phyloP scores from a whole-genome alignment of 2,329 filamentous ascomycete species.

The Annulohypoxylon truncatum region DNA sequence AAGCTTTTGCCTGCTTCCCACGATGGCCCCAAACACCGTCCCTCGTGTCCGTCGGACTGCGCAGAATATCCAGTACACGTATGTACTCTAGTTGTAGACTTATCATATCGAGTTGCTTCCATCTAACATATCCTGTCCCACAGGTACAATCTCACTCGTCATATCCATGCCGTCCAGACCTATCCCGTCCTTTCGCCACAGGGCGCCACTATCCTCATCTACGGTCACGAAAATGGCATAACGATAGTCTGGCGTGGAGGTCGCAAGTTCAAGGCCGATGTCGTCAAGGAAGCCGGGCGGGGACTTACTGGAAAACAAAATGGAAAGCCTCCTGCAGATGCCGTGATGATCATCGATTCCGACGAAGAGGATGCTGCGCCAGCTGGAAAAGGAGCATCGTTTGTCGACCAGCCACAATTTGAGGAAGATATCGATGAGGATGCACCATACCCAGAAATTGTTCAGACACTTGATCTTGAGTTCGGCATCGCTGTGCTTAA shows the following conservation, averaged over 20 bases:
- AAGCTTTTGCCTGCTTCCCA: constrained; percentile 13
- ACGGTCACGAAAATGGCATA: constrained; percentile 72
- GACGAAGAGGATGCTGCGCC: constrained; percentile 65
- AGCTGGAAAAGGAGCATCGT: constrained; percentile 44
- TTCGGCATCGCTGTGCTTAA: constrained; percentile 67
- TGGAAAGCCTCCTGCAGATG: constrained; percentile 60
- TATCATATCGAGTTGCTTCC: not conserved
- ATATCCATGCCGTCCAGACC: constrained; percentile 68
- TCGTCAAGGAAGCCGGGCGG: constrained; percentile 49
- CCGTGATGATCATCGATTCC: constrained; percentile 72
- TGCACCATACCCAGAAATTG: constrained; percentile 64
- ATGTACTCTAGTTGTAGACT: constrained; percentile 18
- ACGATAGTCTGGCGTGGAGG: constrained; percentile 73
- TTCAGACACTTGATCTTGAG: constrained; percentile 71
- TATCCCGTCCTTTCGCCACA: constrained; percentile 72
- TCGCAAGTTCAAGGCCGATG: constrained; percentile 63
- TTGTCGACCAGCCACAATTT: constrained; percentile 68
- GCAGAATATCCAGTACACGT: constrained; percentile 54
- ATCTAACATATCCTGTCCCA: constrained; percentile 18
- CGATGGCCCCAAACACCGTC: constrained; percentile 45
- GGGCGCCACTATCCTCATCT: constrained; percentile 71
- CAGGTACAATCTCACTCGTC: constrained; percentile 69
- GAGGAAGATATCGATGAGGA: constrained; percentile 63
- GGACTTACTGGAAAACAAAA: constrained; percentile 61
- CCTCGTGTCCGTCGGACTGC: constrained; percentile 53